These are phyloP conservation scores for Pleurotus pulmonarius DNA, from an alignment of 768 basidiomycete species.

Conservation along the genomic window DNA sequence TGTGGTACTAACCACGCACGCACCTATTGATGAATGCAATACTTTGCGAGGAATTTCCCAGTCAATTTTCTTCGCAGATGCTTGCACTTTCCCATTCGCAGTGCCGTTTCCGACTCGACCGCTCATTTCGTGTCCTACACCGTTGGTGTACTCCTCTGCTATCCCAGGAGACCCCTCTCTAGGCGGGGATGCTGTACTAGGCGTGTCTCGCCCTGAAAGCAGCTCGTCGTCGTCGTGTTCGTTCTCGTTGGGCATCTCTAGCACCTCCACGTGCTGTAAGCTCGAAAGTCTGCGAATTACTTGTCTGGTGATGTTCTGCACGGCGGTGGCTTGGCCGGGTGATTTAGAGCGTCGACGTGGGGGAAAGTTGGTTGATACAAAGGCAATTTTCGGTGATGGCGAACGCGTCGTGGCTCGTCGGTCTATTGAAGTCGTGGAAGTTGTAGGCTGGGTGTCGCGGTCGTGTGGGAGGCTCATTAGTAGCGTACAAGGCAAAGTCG, in stretches of 20 bases:
- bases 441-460: neutral
- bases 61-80: constrained; percentile 46
- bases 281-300: constrained; percentile 45
- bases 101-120: constrained; percentile 10
- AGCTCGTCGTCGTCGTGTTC: constrained; percentile 22
- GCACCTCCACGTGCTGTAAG: constrained; percentile 27
- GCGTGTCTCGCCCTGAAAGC: constrained; percentile 10
- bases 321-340: constrained; percentile 37
- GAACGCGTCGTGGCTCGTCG: constrained; percentile 28
- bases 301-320: constrained; percentile 44
- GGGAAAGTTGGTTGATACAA: constrained; percentile 31
- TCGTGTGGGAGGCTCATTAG: constrained; percentile 8
- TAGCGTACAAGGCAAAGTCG: neutral
- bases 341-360: constrained; percentile 9
- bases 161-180: constrained; percentile 11
- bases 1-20: constrained; percentile 20
- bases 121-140: constrained; percentile 17
- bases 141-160: constrained; percentile 14
- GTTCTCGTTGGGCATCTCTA: constrained; percentile 26
- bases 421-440: neutral
- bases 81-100: constrained; percentile 3
- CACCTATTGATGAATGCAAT: constrained; percentile 87
- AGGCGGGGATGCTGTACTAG: neutral
- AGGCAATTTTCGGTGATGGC: constrained; percentile 44
- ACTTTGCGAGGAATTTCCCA: constrained; percentile 91